Conservation (phyloP, 208 protist genomes). For the Wallacemonas sp. region DNA sequence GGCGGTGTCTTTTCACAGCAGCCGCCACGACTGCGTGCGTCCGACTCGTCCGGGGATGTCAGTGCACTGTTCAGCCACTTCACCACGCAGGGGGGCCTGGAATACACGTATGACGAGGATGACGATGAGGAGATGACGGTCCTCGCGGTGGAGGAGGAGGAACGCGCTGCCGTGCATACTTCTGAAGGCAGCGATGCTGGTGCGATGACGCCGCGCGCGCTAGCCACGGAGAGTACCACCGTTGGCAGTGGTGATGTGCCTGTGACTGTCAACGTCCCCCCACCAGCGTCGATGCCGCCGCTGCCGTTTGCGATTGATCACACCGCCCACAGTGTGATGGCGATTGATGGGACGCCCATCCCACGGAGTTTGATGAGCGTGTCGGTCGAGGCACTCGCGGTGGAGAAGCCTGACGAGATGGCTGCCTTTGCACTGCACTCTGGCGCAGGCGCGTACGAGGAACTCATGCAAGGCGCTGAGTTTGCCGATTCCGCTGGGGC, state of each 20-base stretch:
- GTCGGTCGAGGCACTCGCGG: slow-evolving; percentile 59
- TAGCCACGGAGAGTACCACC: neutral
- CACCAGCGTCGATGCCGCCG: neutral
- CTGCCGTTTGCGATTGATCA: slow-evolving; percentile 46
- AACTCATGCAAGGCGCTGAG: slow-evolving; percentile 34
- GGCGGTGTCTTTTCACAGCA: too few species aligned
- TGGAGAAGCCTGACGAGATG: slow-evolving; percentile 67
- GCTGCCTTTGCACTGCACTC: slow-evolving; percentile 65
- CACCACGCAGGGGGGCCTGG: too few species aligned
- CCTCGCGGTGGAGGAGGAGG: too few species aligned
- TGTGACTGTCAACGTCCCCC: neutral
- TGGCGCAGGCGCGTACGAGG: slow-evolving; percentile 69
- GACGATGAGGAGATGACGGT: too few species aligned
- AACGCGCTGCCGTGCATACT: too few species aligned
- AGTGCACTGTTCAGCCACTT: too few species aligned
- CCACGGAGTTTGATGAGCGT: slow-evolving; percentile 70
- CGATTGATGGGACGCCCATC: slow-evolving; percentile 80
- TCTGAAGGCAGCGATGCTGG: neutral
- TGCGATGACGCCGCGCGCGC: neutral
- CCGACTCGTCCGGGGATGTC: too few species aligned
- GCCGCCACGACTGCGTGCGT: too few species aligned
- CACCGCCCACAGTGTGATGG: slow-evolving; percentile 44
- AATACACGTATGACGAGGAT: too few species aligned
- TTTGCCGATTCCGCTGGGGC: slow-evolving; percentile 14
- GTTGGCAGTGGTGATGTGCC: neutral